A percentile compares a stretch with the other conserved stretches of the same genome.
These are phyloP conservation scores for Fusarium oxysporum DNA, from an alignment of 2,329 filamentous ascomycete genomes.

Conservation along the genomic window DNA sequence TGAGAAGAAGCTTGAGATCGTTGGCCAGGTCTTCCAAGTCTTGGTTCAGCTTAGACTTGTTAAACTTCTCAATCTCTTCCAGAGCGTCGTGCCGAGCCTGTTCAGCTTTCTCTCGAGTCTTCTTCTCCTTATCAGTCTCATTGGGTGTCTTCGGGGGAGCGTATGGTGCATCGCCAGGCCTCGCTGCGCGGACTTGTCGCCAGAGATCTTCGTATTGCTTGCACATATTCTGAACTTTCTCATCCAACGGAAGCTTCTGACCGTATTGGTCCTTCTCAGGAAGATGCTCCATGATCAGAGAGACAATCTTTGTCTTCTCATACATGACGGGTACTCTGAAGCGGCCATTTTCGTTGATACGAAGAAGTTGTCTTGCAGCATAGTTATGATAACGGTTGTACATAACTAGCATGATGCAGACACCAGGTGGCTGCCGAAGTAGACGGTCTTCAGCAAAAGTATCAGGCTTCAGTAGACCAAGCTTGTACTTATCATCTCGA, in stretches of 20 bases:
- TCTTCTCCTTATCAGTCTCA: background rate
- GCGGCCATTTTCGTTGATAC: conserved; percentile 57
- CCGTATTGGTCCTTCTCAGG: background rate
- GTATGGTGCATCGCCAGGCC: background rate
- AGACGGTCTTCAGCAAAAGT: conserved; percentile 74
- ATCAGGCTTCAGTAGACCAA: conserved; percentile 63
- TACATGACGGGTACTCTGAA: conserved; percentile 47
- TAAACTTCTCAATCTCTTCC: background rate
- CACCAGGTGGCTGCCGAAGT: conserved; percentile 73
- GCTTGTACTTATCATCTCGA: conserved; percentile 48
- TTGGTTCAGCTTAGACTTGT: background rate
- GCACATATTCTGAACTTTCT: background rate
- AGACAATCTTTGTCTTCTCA: conserved; percentile 1
- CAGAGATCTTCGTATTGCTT: background rate
- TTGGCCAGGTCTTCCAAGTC: background rate
- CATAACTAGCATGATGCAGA: conserved; percentile 77
- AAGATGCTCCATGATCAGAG: background rate
- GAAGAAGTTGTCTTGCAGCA: conserved; percentile 74
- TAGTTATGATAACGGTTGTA: conserved; percentile 85
- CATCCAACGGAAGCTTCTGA: background rate
- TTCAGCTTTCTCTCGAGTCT: background rate
- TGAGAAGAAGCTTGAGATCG: background rate
- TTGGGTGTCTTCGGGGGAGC: background rate
- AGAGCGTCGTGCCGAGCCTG: background rate
- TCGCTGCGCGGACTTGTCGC: background rate